Evolutionary conservation across 225 moss, liverwort and hornwort genomes (phyloP), one percentile per base, ranked within the genome.

Genomic region (Pleurozium schreberi): DNA sequence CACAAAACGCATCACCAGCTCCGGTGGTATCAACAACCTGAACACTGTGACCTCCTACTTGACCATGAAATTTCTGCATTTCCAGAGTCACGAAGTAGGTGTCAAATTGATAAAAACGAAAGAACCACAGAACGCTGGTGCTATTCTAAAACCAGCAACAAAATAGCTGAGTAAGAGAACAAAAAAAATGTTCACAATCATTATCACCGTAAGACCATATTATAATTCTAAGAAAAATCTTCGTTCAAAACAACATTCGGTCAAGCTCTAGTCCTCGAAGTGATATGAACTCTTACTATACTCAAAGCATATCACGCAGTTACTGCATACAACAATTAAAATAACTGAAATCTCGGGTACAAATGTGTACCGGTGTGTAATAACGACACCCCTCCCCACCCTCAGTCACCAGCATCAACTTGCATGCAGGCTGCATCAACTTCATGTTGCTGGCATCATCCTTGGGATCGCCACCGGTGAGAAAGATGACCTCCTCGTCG

Each of bases 1-100:
- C 94, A 87, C 93, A 93, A 92, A 94, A 94, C 40, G 94, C 94
- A 93, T 94, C 94, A 91, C 94, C 94, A 86, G 94, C 94, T 82
- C 94, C 94, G 65, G 94, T 94, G 38, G 94, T 94, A 87, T 94
- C 94, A 70, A 94, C 93, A 75, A 92, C 92, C 81, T 93, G 89
- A 75, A 94, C 94, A 69, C 67, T 78, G 69, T 91, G 65, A 76
- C 93, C 93, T 58, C 33, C 66, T 49, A 94, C 94, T 73, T 91
- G 93, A 42, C 94, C 94, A 86, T 91, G 80, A 65, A 93, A 94
- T 40, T 86, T 88, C 94, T 94, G 93, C 80, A 91, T 68, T 91
- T 67, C 86, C 91, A 90, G 71, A 86, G 40, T 40, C 87, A 91
- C 31, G 47, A 86, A 49, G 52, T 64, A n/a, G 53, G 62, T 63